These are phyloP conservation scores for Thielaviopsis punctulata DNA, from an alignment of 2,329 filamentous ascomycete species.

Conservation along the genomic window DNA sequence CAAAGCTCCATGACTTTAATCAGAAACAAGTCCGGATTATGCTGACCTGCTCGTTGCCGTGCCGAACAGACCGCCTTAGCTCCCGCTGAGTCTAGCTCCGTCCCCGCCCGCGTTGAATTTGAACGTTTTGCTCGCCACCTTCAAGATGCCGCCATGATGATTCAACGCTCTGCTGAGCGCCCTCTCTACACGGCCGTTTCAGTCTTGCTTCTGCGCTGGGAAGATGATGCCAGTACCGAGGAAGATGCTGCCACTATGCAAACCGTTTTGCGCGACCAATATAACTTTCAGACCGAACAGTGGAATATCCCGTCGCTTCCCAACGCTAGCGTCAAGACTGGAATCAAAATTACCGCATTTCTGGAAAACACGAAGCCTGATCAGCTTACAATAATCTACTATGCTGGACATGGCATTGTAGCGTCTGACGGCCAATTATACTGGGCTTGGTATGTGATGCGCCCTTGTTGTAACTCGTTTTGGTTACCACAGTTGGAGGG, in stretches of 20 bases:
- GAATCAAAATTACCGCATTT: conserved; percentile 41
- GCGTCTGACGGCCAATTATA: conserved; percentile 44
- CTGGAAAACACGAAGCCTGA: conserved; percentile 39
- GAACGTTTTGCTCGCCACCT: conserved; percentile 50
- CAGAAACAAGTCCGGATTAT: neutral
- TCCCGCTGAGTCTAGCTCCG: conserved; percentile 7
- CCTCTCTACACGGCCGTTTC: conserved; percentile 40
- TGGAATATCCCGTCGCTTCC: conserved; percentile 43
- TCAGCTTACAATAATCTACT: conserved; percentile 47
- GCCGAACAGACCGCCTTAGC: conserved; percentile 1
- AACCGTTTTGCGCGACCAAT: conserved; percentile 39
- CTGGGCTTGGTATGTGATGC: conserved; percentile 42
- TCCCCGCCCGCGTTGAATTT: conserved; percentile 35
- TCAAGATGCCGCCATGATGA: conserved; percentile 50
- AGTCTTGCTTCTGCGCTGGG: conserved; percentile 44
- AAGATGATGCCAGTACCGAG: conserved; percentile 38
- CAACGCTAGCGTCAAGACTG: conserved; percentile 43
- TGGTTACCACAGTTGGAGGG: too few species aligned
- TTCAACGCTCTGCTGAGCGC: conserved; percentile 44
- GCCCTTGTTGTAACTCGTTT: neutral
- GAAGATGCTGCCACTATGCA: conserved; percentile 38
- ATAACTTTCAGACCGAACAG: conserved; percentile 41
- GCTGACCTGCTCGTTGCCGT: neutral
- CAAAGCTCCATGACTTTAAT: neutral
- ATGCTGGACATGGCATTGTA: conserved; percentile 42